Conservation (phyloP, 495 filamentous ascomycete species). For the Hypoxylon lienhwacheense region DNA sequence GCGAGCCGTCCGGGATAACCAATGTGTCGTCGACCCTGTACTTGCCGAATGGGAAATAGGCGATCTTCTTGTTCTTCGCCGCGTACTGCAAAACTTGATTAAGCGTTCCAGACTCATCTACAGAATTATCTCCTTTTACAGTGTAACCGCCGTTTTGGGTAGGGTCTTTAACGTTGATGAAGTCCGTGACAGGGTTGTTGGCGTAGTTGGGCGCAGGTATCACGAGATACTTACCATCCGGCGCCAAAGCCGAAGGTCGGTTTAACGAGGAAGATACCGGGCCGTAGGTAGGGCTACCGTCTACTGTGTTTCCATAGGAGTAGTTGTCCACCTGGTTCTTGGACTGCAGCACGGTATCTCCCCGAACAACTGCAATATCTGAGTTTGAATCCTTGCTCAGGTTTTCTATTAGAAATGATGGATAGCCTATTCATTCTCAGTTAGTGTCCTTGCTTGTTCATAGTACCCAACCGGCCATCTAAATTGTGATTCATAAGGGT, state of each 20-base stretch:
- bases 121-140: conserved; percentile 42
- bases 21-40: conserved; percentile 53
- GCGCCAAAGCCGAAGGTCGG: conserved; percentile 38
- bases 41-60: conserved; percentile 53
- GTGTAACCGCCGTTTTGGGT: conserved; percentile 45
- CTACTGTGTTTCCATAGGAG: conserved; percentile 58
- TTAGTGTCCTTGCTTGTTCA: not conserved
- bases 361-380: conserved; percentile 38
- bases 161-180: conserved; percentile 51
- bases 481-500: not conserved
- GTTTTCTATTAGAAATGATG: conserved; percentile 49
- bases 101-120: conserved; percentile 44
- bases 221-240: conserved; percentile 39
- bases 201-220: conserved; percentile 46
- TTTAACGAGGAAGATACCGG: conserved; percentile 41
- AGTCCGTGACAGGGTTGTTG: conserved; percentile 37
- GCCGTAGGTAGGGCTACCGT: conserved; percentile 62
- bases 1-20: conserved; percentile 58
- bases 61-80: conserved; percentile 43
- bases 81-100: conserved; percentile 45
- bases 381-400: conserved; percentile 42
- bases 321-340: conserved; percentile 38
- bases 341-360: conserved; percentile 30
- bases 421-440: conserved; percentile 26
- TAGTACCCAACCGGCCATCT: not conserved